phyloP scores from a whole-genome alignment of 2,329 filamentous ascomycete genomes.

The Fusarium illudens region DNA sequence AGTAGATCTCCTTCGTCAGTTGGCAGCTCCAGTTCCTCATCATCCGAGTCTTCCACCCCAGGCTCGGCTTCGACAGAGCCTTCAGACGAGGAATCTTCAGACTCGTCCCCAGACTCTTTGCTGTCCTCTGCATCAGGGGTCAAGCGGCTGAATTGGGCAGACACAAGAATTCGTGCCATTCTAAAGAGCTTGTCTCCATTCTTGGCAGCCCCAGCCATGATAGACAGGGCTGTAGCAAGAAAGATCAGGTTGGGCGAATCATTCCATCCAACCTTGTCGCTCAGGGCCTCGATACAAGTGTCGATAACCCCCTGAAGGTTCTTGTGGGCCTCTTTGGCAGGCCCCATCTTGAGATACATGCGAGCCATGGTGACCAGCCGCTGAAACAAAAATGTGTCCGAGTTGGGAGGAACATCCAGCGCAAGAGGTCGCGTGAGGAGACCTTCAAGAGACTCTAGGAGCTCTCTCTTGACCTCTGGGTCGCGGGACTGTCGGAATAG shows the following conservation, averaged over 20 bases:
- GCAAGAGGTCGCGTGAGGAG: conserved; percentile 29
- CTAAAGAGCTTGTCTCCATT: conserved; percentile 19
- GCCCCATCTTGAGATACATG: conserved; percentile 40
- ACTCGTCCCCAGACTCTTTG: neutral
- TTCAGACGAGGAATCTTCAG: neutral
- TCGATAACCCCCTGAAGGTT: conserved; percentile 31
- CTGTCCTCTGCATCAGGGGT: neutral
- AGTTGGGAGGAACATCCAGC: conserved; percentile 31
- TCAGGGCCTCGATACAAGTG: conserved; percentile 28
- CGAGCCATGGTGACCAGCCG: conserved; percentile 27
- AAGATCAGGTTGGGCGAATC: conserved; percentile 27
- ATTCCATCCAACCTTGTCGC: conserved; percentile 40
- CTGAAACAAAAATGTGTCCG: conserved; percentile 12
- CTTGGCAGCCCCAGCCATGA: conserved; percentile 23
- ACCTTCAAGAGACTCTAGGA: conserved; percentile 23
- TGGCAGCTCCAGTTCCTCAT: conserved; percentile 4
- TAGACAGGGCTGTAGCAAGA: conserved; percentile 24
- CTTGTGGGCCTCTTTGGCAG: conserved; percentile 32
- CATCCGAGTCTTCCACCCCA: neutral
- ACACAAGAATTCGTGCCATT: conserved; percentile 35
- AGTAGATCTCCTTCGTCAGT: conserved; percentile 25
- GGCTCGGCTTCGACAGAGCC: neutral
- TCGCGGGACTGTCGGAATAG: conserved; percentile 35
- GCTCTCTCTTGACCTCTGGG: conserved; percentile 27
- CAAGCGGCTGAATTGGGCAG: conserved; percentile 38